Percentiles rank a stretch among this genome's conserved stretches.
phyloP scores from a whole-genome alignment of 2,329 filamentous ascomycete genomes.

The Basipetospora chlamydospora region DNA sequence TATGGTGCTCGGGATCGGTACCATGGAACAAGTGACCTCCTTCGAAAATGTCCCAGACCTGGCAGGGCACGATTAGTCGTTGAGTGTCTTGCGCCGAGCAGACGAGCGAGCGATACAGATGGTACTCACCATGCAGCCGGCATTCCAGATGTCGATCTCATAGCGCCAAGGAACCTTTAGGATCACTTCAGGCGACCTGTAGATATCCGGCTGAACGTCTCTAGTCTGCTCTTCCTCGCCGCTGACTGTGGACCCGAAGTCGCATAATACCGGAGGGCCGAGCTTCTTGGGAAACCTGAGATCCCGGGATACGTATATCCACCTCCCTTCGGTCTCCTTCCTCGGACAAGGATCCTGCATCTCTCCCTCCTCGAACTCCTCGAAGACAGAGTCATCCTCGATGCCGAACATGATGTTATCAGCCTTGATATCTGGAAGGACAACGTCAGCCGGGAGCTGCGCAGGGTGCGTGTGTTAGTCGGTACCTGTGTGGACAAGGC shows the following conservation, averaged over 20 bases:
- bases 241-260: conserved; percentile 30
- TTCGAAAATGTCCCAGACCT: conserved; percentile 14
- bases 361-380: conserved; percentile 23
- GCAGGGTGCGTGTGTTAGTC: not conserved
- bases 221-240: conserved; percentile 20
- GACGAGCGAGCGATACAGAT: fast-evolving
- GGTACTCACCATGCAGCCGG: conserved; percentile 32
- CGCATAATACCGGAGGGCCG: conserved; percentile 27
- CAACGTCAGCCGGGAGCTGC: no score
- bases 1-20: conserved; percentile 20
- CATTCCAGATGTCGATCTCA: conserved; percentile 36
- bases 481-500: conserved; percentile 29
- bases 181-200: conserved; percentile 31
- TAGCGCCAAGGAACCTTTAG: conserved; percentile 28
- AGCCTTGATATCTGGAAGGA: conserved; percentile 24
- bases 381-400: conserved; percentile 22
- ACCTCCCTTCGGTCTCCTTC: conserved; percentile 24
- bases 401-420: conserved; percentile 32
- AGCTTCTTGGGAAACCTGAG: conserved; percentile 18
- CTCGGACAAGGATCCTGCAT: conserved; percentile 22
- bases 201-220: conserved; percentile 24
- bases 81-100: not conserved
- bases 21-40: conserved; percentile 27
- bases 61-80: not conserved
- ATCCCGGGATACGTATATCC: conserved; percentile 26